Evolutionary conservation across 2,329 filamentous ascomycete species (phyloP).

Genomic region (Trichoderma breve): DNA sequence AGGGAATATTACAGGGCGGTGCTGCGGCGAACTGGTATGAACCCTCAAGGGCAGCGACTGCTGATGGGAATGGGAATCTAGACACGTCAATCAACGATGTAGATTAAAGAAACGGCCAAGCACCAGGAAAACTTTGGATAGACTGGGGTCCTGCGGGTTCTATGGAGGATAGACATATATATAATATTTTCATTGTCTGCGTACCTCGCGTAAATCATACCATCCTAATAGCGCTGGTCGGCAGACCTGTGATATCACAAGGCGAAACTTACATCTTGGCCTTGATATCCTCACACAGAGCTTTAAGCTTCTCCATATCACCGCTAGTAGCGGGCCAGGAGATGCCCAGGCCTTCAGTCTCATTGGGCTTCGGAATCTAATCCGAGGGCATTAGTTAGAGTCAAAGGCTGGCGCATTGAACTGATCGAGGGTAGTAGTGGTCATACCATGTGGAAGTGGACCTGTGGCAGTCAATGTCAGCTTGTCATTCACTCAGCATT

Average conservation of each 20-base stretch:
- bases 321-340: constrained; percentile 72
- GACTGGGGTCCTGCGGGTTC: background rate
- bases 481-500: background rate
- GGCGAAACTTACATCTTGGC: constrained; percentile 67
- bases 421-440: background rate
- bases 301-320: constrained; percentile 82
- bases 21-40: constrained; percentile 57
- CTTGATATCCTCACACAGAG: constrained; percentile 79
- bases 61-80: background rate
- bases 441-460: constrained; percentile 89
- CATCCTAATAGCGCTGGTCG: background rate
- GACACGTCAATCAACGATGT: constrained; percentile 17
- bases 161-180: constrained; percentile 2
- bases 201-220: background rate
- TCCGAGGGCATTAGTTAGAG: background rate
- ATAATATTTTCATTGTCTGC: background rate
- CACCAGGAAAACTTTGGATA: background rate
- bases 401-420: background rate
- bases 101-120: constrained; percentile 7
- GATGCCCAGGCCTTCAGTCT: constrained; percentile 74
- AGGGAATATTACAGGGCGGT: constrained; percentile 64
- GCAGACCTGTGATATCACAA: background rate
- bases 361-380: constrained; percentile 90
- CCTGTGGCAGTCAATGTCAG: constrained; percentile 44
- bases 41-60: background rate